Percentiles rank a stretch among this genome's conserved stretches.
Conservation (phyloP, 345 rosid genomes). For the Bruguiera gymnorhiza region DNA sequence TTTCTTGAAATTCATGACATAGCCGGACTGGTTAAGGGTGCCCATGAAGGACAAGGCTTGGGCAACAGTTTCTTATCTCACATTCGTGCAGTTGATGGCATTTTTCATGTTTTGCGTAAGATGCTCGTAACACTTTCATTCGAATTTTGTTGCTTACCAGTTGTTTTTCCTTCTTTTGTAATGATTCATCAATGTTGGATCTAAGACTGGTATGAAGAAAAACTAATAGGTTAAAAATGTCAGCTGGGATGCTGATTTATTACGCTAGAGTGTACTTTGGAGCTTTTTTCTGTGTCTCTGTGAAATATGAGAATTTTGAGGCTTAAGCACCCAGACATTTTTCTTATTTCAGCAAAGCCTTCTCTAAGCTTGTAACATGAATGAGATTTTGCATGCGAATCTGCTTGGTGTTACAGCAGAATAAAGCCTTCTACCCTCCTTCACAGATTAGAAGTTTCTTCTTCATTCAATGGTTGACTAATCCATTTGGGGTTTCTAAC, state of each 20-base stretch:
- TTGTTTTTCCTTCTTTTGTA: not conserved
- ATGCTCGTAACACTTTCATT: not conserved
- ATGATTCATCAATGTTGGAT: too few species aligned
- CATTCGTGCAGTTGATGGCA: slow-evolving; percentile 98
- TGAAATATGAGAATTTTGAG: too few species aligned
- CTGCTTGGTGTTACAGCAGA: too few species aligned
- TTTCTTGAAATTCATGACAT: slow-evolving; percentile 96
- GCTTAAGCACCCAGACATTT: too few species aligned
- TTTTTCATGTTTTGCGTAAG: slow-evolving; percentile 94
- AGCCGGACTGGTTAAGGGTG: slow-evolving; percentile 95
- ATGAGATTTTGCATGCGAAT: too few species aligned
- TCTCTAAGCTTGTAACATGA: too few species aligned
- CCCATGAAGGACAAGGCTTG: slow-evolving; percentile 94
- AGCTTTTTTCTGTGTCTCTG: not conserved
- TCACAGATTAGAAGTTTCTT: not conserved
- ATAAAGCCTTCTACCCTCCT: too few species aligned
- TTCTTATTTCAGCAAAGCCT: too few species aligned
- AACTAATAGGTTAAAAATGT: not conserved
- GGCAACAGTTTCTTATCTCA: slow-evolving; percentile 96
- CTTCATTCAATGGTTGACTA: not conserved
- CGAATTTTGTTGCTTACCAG: not conserved
- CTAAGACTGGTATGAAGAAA: too few species aligned
- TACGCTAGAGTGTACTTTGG: not conserved
- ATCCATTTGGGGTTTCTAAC: not conserved
- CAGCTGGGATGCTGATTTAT: not conserved